Base-by-base conservation (phyloP, 805 yeast species). In the Kuraishia borneana region DNA sequence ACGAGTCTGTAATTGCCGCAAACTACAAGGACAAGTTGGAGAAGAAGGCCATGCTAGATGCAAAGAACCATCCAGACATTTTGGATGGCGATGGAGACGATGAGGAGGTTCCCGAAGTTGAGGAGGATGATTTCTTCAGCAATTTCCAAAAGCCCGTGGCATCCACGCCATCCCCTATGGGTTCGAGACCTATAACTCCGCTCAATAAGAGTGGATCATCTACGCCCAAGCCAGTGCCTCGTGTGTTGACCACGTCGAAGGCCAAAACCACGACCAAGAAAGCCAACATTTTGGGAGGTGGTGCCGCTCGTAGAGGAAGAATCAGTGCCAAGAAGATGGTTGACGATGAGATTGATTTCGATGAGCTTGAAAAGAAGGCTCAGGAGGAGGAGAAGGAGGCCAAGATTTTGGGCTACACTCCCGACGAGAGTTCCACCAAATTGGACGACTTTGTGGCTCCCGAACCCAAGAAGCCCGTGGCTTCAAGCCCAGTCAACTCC, bases 71-170 rank as follows among this genome's bases (percentile, higher is more conserved):
- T 53, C 95, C 96, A n/a, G 76, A 80, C 34, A 66, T 70, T 22
- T 74, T 83, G 18, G 82, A 79, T 21, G 63, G 83, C 43, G 83
- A 74, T 34, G 73, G 68, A 42, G 56, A 58, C 36, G 57, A 45
- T 34, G 68, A 62, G 31, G 64, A 73, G 21, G 31, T 45, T 21
- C 38, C 45, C 16, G 51, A 47, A 7, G 40, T 60, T 17, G 67
- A 62, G 31, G 69, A 68, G 18, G 95, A 87, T 55, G 96, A 85
- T 57, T 92, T 92, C 56, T 92, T 92, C 60, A 71, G 92, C 35
- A 79, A 76, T 51, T 88, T 95, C 92, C 84, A 83, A 38, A 84
- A 84, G 50, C 85, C 95, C 6, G 58, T 63, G 30, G 57, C 68
- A 18, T 57, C 70, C 13, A 48, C 56, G 4, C 53, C 56, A 19